Percentiles rank a stretch among this genome's conserved stretches.
Evolutionary conservation across 768 basidiomycete species (phyloP).

Genomic region (Naganishia kalamii): DNA sequence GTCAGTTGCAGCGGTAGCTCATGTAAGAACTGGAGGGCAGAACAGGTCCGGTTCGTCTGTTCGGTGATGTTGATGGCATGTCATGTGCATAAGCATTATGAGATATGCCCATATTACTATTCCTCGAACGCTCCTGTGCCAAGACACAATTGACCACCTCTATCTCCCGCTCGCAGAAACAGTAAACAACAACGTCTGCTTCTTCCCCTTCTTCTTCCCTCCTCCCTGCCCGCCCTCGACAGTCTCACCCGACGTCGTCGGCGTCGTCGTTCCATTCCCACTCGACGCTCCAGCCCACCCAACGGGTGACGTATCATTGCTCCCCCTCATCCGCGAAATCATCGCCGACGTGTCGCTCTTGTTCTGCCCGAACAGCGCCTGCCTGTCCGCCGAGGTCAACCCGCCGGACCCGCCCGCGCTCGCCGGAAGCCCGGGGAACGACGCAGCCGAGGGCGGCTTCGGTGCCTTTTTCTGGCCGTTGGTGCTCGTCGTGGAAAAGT

Average conservation of each 20-base stretch:
- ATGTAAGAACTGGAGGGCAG: no score
- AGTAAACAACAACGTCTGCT: constrained; percentile 43
- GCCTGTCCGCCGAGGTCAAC: constrained; percentile 25
- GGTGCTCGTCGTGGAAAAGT: constrained; percentile 29
- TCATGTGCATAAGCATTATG: no score
- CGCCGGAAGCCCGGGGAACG: constrained; percentile 41
- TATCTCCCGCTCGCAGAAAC: constrained; percentile 25
- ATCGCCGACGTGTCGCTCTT: background rate
- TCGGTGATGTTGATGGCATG: no score
- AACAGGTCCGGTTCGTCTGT: no score
- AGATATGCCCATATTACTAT: no score
- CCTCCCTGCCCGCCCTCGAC: constrained; percentile 18
- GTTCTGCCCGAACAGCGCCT: background rate
- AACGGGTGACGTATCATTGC: background rate
- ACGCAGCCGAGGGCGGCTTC: constrained; percentile 29
- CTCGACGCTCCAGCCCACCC: background rate
- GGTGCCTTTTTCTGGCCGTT: constrained; percentile 18
- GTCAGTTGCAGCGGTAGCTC: constrained; percentile 2
- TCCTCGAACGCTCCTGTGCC: no score
- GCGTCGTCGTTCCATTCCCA: background rate
- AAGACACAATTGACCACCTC: background rate
- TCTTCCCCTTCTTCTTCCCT: constrained; percentile 45
- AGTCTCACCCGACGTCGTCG: background rate
- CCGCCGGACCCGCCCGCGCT: background rate
- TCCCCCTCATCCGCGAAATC: background rate